These are phyloP conservation scores for Phanerodontia chrysosporium DNA, from an alignment of 768 basidiomycete genomes.

Conservation along the genomic window DNA sequence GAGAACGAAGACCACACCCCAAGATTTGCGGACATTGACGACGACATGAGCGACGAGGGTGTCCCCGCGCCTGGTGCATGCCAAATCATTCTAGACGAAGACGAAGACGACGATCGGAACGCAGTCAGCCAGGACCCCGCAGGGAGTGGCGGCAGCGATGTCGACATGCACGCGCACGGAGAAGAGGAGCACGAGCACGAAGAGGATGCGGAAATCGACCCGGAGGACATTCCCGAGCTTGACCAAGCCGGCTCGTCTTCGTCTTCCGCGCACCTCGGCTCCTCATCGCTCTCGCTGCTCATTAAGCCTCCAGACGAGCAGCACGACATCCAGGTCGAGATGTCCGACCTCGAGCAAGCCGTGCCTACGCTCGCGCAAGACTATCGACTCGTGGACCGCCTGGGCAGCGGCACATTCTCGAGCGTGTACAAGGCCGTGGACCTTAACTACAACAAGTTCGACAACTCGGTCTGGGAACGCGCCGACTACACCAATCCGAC, in stretches of 20 bases:
- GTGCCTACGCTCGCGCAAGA: constrained; percentile 63
- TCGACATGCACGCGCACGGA: neutral
- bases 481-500: neutral
- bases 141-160: constrained; percentile 21
- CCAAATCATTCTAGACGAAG: constrained; percentile 3
- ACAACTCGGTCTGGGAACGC: constrained; percentile 72
- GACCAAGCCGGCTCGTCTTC: neutral
- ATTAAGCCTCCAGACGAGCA: constrained; percentile 64
- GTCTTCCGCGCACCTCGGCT: constrained; percentile 30
- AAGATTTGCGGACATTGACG: constrained; percentile 42
- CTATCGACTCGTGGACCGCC: constrained; percentile 82
- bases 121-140: constrained; percentile 18
- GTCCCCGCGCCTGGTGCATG: constrained; percentile 23
- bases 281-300: constrained; percentile 59
- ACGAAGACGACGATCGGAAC: constrained; percentile 24
- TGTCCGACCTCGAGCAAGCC: constrained; percentile 58
- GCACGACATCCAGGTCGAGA: constrained; percentile 72
- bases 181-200: constrained; percentile 14
- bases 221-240: constrained; percentile 31
- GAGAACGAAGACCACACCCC: constrained; percentile 7
- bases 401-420: constrained; percentile 97
- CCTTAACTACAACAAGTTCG: constrained; percentile 65
- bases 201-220: constrained; percentile 29
- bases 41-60: constrained; percentile 50
- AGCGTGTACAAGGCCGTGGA: constrained; percentile 99